Percentiles rank a stretch among this genome's conserved stretches.
phyloP scores from a whole-genome alignment of 2,329 filamentous ascomycete genomes.

The Penicillium crustosum region DNA sequence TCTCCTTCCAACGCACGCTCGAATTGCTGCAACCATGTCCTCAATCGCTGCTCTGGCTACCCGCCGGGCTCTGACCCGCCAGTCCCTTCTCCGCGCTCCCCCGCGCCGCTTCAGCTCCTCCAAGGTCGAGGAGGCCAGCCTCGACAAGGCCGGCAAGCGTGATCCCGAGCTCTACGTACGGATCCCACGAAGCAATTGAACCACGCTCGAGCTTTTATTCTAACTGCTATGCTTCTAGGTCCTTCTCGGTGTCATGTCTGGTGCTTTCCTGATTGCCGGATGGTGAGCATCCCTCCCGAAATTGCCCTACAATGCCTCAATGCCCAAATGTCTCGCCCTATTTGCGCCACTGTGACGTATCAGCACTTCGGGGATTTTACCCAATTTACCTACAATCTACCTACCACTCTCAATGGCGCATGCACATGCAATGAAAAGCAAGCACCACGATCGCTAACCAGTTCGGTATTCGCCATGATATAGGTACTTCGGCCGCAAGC shows the following conservation, averaged over 20 bases:
- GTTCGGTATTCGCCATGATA: constrained; percentile 4
- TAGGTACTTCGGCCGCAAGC: constrained; percentile 69
- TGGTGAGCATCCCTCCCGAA: constrained; percentile 51
- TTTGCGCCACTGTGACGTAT: constrained; percentile 15
- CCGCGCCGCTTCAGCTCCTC: constrained; percentile 42
- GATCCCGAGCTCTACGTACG: constrained; percentile 75
- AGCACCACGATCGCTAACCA: constrained; percentile 13
- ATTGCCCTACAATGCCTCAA: constrained; percentile 9
- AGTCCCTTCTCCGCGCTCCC: constrained; percentile 43
- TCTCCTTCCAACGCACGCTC: constrained; percentile 18
- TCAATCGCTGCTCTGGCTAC: constrained; percentile 44
- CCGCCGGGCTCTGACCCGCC: constrained; percentile 44
- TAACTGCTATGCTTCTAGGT: constrained; percentile 58
- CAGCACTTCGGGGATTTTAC: background rate
- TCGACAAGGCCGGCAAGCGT: constrained; percentile 65
- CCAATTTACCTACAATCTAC: no score
- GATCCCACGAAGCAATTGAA: constrained; percentile 15
- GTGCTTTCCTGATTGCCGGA: constrained; percentile 82
- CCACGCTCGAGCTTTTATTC: constrained; percentile 4
- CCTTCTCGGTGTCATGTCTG: constrained; percentile 86
- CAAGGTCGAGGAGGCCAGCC: constrained; percentile 50
- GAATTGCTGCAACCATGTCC: constrained; percentile 37
- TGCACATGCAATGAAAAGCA: constrained; percentile 32
- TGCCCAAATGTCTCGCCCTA: constrained; percentile 10
- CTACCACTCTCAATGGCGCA: constrained; percentile 8